Percentiles rank a stretch among this genome's conserved stretches.
phyloP scores from a whole-genome alignment of 345 rosid species.

The Brassica carinata region DNA sequence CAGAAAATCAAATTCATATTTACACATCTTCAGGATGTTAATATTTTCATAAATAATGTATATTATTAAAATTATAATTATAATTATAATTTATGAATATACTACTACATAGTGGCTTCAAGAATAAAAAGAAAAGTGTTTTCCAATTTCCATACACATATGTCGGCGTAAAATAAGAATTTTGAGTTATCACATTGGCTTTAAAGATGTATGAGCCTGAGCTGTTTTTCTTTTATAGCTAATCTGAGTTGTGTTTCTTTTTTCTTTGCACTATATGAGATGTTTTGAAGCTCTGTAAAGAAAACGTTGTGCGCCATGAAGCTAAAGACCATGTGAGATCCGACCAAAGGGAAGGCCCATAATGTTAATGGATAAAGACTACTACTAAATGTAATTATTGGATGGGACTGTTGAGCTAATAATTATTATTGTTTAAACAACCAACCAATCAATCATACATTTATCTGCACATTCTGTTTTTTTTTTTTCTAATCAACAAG shows the following conservation, averaged over 20 bases:
- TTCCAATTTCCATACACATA: neutral
- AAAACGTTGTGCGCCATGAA: slow-evolving; percentile 22
- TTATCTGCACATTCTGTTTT: slow-evolving; percentile 6
- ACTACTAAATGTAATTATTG: slow-evolving; percentile 32
- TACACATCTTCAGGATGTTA: neutral
- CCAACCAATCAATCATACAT: slow-evolving; percentile 25
- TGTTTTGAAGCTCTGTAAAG: slow-evolving; percentile 35
- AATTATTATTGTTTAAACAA: slow-evolving; percentile 19
- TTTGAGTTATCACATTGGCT: neutral
- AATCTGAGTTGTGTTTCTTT: slow-evolving; percentile 5
- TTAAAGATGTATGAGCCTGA: slow-evolving; percentile 17
- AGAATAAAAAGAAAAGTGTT: neutral
- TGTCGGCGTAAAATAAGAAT: neutral
- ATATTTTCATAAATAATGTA: neutral
- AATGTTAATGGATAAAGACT: slow-evolving; percentile 35
- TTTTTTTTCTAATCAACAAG: neutral
- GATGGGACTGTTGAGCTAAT: slow-evolving; percentile 39
- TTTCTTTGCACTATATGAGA: slow-evolving; percentile 5
- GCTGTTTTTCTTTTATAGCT: neutral
- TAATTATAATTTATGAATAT: neutral
- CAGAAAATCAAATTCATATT: neutral
- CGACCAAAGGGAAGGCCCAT: slow-evolving; percentile 42
- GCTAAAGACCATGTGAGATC: slow-evolving; percentile 37
- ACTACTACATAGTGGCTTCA: neutral
- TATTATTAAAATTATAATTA: neutral